Evolutionary conservation across 306 rosid genomes (phyloP), one percentile per base, ranked within the genome.

Genomic region (Cicer judaicum): DNA sequence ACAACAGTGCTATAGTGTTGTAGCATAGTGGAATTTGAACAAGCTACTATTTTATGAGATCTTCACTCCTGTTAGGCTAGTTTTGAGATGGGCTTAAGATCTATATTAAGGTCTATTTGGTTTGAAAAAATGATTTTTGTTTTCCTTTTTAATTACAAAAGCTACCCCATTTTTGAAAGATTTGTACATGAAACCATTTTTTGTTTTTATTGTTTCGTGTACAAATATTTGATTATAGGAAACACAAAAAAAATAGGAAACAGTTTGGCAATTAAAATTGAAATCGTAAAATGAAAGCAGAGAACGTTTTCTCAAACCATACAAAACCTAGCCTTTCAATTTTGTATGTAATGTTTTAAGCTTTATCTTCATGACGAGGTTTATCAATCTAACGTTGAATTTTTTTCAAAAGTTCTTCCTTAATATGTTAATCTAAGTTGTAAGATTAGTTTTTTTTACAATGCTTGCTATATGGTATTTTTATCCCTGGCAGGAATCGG

Each of bases 401-500:
- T 68, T 56, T 19, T 47, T 9, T 7, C 19, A 4, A 16, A 39
- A 48, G 36, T 48, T 50, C 16, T 46, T 49, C 18, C 56, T 49
- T 50, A 4, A n/a, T 7, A 10, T 47, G 4, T 34, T 13, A 38
- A 65, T 29, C 13, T 5, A 34, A 64, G 66, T 55, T 36, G n/a
- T 24, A 24, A 24, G 4, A 24, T 24, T 24, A 24, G 34, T 24
- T 24, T 24, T 24, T 24, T 2, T 53, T 76, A 39, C 5, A 5
- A 65, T 57, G 38, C 16, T 12, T n/a, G 62, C 19, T 55, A 15
- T 64, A 36, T 52, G 34, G 5, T 40, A 7, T 65, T 19, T 69
- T 18, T n/a, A 73, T 71, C 61, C 38, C 16, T 16, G 55, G 11
- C 74, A 94, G 97, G 96, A 88, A 85, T 79, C 96, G 12, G 96